Conservation (phyloP, 768 basidiomycete genomes). For the Amyloporia xantha region DNA sequence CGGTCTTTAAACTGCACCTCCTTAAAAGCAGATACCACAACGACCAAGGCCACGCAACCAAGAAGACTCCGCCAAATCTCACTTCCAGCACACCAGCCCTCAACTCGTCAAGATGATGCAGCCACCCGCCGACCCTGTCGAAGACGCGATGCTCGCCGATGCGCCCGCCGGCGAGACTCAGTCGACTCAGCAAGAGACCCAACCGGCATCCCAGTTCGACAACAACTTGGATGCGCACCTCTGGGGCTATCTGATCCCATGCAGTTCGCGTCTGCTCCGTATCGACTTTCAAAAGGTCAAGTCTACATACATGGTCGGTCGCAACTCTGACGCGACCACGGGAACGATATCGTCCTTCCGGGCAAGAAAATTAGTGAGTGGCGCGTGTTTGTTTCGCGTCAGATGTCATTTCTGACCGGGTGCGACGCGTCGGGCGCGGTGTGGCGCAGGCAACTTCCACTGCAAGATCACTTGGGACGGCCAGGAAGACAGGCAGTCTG, state of each 20-base stretch:
- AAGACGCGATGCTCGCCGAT: conserved; percentile 15
- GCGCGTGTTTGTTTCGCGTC: conserved; percentile 7
- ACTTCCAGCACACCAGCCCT: background rate
- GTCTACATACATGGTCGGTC: conserved; percentile 47
- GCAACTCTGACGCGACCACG: conserved; percentile 30
- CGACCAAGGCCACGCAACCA: background rate
- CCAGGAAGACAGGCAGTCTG: conserved; percentile 30
- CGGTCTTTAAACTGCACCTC: background rate
- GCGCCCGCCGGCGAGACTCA: conserved; percentile 26
- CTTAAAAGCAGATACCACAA: background rate
- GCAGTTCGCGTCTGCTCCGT: conserved; percentile 41
- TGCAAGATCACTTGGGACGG: conserved; percentile 58
- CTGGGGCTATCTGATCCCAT: conserved; percentile 71
- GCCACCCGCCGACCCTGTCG: background rate
- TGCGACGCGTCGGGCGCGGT: conserved; percentile 21
- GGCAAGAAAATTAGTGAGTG: conserved; percentile 70
- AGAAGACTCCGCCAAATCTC: background rate
- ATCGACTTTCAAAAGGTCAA: conserved; percentile 57
- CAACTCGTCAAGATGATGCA: background rate
- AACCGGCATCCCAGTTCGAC: conserved; percentile 32
- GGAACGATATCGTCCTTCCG: conserved; percentile 50
- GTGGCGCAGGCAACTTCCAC: conserved; percentile 43
- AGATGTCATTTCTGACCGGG: conserved; percentile 1
- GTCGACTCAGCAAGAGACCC: conserved; percentile 33
- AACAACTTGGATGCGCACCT: conserved; percentile 31